phyloP scores from a whole-genome alignment of 1,284 basidiomycete genomes.

The Ceratorhiza oryzae-sativae region DNA sequence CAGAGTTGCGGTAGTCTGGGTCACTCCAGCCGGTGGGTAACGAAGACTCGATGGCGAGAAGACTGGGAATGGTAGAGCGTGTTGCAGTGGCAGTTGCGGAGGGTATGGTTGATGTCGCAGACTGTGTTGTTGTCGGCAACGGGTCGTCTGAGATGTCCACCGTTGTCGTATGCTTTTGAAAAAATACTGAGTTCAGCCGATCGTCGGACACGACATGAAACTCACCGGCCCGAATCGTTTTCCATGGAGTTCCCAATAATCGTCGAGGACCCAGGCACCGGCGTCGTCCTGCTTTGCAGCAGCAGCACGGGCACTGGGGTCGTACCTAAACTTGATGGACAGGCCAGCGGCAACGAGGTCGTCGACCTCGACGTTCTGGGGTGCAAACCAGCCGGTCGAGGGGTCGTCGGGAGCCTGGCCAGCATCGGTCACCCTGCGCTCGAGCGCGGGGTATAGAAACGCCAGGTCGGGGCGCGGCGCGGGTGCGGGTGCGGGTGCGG shows the following conservation, averaged over 20 bases:
- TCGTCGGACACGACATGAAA: background rate
- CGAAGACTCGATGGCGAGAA: conserved; percentile 30
- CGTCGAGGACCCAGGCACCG: conserved; percentile 21
- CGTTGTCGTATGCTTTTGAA: background rate
- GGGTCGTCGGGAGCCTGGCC: conserved; percentile 35
- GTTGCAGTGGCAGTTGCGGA: background rate
- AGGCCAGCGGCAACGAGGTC: conserved; percentile 17
- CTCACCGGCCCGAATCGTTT: conserved; percentile 30
- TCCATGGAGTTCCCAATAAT: conserved; percentile 25
- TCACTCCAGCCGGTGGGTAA: conserved; percentile 28
- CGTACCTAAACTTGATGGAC: conserved; percentile 15
- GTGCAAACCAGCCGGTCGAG: conserved; percentile 7
- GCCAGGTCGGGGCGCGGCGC: background rate
- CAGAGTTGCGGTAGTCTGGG: conserved; percentile 7
- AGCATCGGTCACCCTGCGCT: conserved; percentile 18
- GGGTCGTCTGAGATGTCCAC: conserved; percentile 33
- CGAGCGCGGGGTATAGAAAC: conserved; percentile 18
- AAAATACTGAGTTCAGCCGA: background rate
- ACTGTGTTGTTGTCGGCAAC: conserved; percentile 5
- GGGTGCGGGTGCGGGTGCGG: background rate
- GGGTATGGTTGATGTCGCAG: background rate
- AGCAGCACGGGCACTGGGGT: background rate
- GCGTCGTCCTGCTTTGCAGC: background rate
- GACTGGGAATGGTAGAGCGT: background rate
- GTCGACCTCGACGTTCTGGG: conserved; percentile 18